Base-by-base conservation (phyloP, 805 yeast species). In the Kregervanrija pseudodelftensis region DNA sequence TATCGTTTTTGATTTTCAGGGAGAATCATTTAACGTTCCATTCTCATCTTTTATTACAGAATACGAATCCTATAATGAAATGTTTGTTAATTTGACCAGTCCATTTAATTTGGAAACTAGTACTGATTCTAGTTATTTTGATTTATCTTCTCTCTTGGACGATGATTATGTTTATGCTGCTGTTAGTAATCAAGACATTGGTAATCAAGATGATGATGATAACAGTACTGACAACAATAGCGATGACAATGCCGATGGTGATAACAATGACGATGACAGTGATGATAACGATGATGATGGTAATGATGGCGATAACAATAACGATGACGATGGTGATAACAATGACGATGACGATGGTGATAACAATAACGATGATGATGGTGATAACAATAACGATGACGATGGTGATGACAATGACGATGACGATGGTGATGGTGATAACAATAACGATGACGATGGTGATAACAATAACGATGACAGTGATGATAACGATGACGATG, bases 1-100 rank as follows among this genome's bases (percentile, higher is more conserved):
- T 49, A 50, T 74, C 8, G 58, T 64, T 33, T 75, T 74, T 50
- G 63, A 71, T 52, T 77, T 82, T 61, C 74, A 77, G 44, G 85
- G 84, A 5, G 59, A 68, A 17, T 47, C 55, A 5, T 73, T 79
- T 46, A 56, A 63, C 11, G 75, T 76, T 9, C 81, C 84, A 32
- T 52, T 74, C 2, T 2, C 17, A 3, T 33, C 16, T 11, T 35
- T 45, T 22, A 22, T 22, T 22, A 5, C 28, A 22, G 28, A 22
- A 22, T 22, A 22, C 28, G 33, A 32, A 14, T 48, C 46, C 30
- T 10, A 36, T 28, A 30, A 39, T 40, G 44, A 49, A 33, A 3
- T 49, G 8, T 9, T 13, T 14, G 17, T 16, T 9, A 40, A 49
- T 38, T 42, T 40, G 31, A 49, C 48, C 33, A 33, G 28, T 15